Conservation (phyloP, 331 rosid genomes). For the Erythrophleum ivorense region DNA sequence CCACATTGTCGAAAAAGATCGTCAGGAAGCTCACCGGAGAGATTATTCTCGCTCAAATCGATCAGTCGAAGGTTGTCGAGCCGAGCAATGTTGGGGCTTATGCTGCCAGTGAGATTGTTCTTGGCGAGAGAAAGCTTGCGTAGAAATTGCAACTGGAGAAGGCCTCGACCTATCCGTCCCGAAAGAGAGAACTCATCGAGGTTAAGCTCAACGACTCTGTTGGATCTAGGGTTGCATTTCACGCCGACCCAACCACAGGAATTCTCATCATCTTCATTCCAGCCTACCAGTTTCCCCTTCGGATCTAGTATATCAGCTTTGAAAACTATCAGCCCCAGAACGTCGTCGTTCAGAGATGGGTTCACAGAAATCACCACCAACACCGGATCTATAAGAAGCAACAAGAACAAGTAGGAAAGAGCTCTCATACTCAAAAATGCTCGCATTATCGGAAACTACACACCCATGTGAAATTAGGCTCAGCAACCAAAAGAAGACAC, state of each 20-base stretch:
- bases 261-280: constrained; percentile 91
- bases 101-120: constrained; percentile 80
- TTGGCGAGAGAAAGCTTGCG: constrained; percentile 72
- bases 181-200: constrained; percentile 82
- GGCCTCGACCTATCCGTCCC: constrained; percentile 88
- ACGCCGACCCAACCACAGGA: constrained; percentile 87
- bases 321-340: constrained; percentile 91
- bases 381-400: constrained; percentile 48
- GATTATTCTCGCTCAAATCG: constrained; percentile 80
- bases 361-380: constrained; percentile 53
- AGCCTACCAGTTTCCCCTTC: constrained; percentile 64
- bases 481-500: constrained; percentile 25
- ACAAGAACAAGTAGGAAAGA: constrained; percentile 39
- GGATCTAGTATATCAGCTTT: constrained; percentile 92
- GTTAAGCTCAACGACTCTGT: constrained; percentile 77
- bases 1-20: constrained; percentile 93
- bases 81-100: constrained; percentile 67
- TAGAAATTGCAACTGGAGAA: constrained; percentile 66
- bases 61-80: constrained; percentile 73
- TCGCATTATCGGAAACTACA: constrained; percentile 52
- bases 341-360: constrained; percentile 95
- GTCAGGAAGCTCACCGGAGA: constrained; percentile 72
- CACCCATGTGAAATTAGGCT: constrained; percentile 55
- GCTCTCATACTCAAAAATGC: constrained; percentile 49
- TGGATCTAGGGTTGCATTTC: constrained; percentile 93